phyloP scores from a whole-genome alignment of 208 protist species.

The Acanthamoeba lenticulata region DNA sequence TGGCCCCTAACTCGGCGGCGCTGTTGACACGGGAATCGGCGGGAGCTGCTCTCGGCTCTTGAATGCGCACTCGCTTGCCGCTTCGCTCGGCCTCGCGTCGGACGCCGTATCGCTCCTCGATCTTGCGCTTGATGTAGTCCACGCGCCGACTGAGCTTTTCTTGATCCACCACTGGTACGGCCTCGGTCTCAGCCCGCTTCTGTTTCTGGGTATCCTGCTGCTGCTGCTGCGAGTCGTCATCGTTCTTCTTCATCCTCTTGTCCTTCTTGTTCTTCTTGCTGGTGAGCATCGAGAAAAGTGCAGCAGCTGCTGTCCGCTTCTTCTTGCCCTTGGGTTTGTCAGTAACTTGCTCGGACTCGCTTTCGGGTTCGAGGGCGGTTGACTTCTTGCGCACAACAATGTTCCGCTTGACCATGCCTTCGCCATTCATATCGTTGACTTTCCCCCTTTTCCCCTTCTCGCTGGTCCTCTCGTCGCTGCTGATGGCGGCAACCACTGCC shows the following conservation, averaged over 20 bases:
- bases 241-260: background rate
- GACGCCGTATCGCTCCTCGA: constrained; percentile 32
- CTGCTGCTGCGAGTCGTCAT: background rate
- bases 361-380: too few relatives aligned
- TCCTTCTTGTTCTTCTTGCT: background rate
- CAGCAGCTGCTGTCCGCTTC: background rate
- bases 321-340: background rate
- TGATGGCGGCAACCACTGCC: too few relatives aligned
- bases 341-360: too few relatives aligned
- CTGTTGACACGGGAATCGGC: background rate
- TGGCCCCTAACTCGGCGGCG: background rate
- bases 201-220: background rate
- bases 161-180: background rate
- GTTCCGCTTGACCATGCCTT: background rate
- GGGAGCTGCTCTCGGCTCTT: background rate
- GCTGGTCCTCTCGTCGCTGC: too few relatives aligned
- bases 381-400: background rate
- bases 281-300: background rate
- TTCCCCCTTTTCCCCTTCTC: too few relatives aligned
- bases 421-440: too few relatives aligned
- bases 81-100: background rate
- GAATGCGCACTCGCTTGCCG: constrained; percentile 10
- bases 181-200: background rate
- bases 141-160: background rate
- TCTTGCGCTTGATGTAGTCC: constrained; percentile 10